A percentile compares a stretch with the other conserved stretches of the same genome.
These are phyloP conservation scores for Zygosaccharomyces pseudorouxii DNA, from an alignment of 805 yeast genomes.

Conservation along the genomic window DNA sequence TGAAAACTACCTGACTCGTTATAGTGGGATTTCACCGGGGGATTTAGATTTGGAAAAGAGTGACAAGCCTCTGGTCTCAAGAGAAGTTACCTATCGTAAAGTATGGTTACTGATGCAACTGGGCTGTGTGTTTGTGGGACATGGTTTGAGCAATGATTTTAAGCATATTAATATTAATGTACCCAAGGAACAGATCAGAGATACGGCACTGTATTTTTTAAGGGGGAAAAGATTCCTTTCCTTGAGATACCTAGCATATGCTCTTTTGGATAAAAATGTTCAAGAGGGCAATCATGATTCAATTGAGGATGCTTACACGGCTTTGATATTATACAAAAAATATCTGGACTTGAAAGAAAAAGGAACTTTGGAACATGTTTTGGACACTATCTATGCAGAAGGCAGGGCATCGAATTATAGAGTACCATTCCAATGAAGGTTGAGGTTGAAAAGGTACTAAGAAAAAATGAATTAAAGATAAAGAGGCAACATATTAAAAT, in stretches of 20 bases:
- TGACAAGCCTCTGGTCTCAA: conserved; percentile 62
- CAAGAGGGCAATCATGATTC: conserved; percentile 96
- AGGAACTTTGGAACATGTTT: conserved; percentile 56
- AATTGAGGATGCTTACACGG: conserved; percentile 90
- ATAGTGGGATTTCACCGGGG: conserved; percentile 90
- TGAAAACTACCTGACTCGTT: conserved; percentile 81
- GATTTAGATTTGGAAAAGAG: conserved; percentile 74
- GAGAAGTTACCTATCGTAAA: conserved; percentile 80
- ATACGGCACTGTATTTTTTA: conserved; percentile 77
- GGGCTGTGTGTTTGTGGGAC: conserved; percentile 93
- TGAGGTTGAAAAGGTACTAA: not conserved
- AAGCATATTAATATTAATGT: conserved; percentile 88
- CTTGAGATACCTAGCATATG: conserved; percentile 80
- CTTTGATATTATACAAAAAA: conserved; percentile 68
- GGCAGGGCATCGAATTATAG: conserved; percentile 42
- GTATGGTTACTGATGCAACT: conserved; percentile 85
- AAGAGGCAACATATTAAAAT: too few species aligned
- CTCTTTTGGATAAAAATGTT: conserved; percentile 65
- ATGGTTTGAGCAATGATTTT: conserved; percentile 87
- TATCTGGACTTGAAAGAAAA: conserved; percentile 56
- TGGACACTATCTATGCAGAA: conserved; percentile 66
- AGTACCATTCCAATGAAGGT: conserved; percentile 22
- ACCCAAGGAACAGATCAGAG: conserved; percentile 80
- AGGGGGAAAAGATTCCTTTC: conserved; percentile 76
- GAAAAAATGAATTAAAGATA: not conserved